Evolutionary conservation across 805 yeast genomes (phyloP), one percentile per base, ranked within the genome.

Genomic region (Starmerella tilneyi): DNA sequence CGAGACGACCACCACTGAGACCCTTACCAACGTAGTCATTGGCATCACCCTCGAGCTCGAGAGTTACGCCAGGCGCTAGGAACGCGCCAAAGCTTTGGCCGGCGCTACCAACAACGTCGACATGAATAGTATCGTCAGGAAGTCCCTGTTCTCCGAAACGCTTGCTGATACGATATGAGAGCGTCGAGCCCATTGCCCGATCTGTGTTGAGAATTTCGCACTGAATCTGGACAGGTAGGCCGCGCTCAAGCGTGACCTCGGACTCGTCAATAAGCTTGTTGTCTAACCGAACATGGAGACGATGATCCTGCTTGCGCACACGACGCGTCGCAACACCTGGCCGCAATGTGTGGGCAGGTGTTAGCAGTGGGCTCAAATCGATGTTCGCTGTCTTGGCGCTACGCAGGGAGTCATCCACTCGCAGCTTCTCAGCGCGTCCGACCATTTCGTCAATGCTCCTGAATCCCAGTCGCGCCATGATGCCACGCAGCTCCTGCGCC

Each of bases 1-100:
- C 76, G 49, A 89, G 62, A 59, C 94, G 76, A 64, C 98, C 98
- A 59, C 98, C 98, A 50, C 94, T 83, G 48, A 89, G 72, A 56
- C 97, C 96, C 69, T 89, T 89, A 55, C 97, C 98, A 53, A 92
- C 95, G 65, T 92, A 89, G 70, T 89, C 98, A 63, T 89, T 89
- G 56, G 96, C 84, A 66, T 89, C 98, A 71, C 98, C 98, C 69
- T 85, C 94, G 54, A 89, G 72, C 64, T 84, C 94, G 60, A 89
- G 76, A 9, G 97, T 92, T 52, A 89, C 79, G 71, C 98, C 98
- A 5, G 94, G 80, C 40, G 97, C 94, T 58, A 92, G 73, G 72
- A 84, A 89, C 2, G 97, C 98, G 70, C 98, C 98, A 61, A 92
- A 89, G 3, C 96, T 86, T 70, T 89, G 98, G 59, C 98, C 98